A percentile compares a stretch with the other conserved stretches of the same genome.
phyloP scores from a whole-genome alignment of 2,329 filamentous ascomycete genomes.

The Aspergillus spinulosporus region DNA sequence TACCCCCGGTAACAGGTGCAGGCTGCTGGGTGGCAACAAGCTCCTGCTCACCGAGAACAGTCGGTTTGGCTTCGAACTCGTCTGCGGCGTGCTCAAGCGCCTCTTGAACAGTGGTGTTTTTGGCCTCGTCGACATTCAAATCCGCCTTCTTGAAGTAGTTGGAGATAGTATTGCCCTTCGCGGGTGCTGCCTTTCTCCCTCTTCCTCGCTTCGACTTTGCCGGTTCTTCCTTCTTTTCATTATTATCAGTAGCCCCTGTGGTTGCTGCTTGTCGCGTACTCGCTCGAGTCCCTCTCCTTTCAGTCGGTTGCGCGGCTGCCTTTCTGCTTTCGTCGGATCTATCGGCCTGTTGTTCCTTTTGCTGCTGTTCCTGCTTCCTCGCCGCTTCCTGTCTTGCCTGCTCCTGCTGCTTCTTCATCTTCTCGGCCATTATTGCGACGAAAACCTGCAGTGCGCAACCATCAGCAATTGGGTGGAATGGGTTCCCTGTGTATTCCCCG shows the following conservation, averaged over 20 bases:
- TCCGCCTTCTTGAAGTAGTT: conserved; percentile 63
- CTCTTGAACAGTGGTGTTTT: conserved; percentile 55
- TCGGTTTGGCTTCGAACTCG: conserved; percentile 58
- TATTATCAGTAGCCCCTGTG: conserved; percentile 18
- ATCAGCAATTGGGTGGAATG: conserved; percentile 6
- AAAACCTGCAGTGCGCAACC: conserved; percentile 38
- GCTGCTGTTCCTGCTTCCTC: conserved; percentile 26
- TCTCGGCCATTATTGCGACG: conserved; percentile 52
- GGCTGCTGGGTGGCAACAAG: conserved; percentile 83
- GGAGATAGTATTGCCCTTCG: conserved; percentile 51
- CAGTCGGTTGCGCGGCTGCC: conserved; percentile 14
- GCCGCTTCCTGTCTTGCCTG: conserved; percentile 41
- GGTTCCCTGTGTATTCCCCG: neutral
- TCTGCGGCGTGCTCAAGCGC: conserved; percentile 60
- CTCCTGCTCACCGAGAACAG: conserved; percentile 65
- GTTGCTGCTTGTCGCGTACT: conserved; percentile 25
- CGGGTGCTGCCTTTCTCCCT: conserved; percentile 29
- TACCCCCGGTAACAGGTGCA: conserved; percentile 77
- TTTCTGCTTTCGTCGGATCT: conserved; percentile 29
- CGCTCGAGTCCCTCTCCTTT: conserved; percentile 35
- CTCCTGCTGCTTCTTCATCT: conserved; percentile 51
- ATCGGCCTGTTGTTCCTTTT: conserved; percentile 25
- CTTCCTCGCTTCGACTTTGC: conserved; percentile 30
- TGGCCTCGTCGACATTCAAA: conserved; percentile 53
- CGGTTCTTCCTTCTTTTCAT: conserved; percentile 23